Conservation (phyloP, 768 basidiomycete genomes). For the Serendipita sp. region DNA sequence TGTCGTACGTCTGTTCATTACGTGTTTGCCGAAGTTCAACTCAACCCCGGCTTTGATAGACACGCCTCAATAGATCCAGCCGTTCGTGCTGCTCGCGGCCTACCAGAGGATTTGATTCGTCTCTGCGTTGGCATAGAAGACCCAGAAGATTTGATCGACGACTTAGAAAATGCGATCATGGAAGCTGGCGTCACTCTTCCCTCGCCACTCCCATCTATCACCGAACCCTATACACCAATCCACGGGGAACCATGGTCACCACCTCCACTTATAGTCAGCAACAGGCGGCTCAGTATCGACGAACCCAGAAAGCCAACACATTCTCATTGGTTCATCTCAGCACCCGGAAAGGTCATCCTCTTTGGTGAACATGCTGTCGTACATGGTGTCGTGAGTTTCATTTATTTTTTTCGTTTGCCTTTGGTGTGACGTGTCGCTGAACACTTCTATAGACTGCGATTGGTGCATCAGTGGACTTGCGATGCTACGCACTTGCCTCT, state of each 20-base stretch:
- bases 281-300: neutral
- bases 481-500: slow-evolving; percentile 76
- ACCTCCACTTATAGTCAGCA: neutral
- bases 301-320: slow-evolving; percentile 8
- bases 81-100: slow-evolving; percentile 83
- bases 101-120: slow-evolving; percentile 97
- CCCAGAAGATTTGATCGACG: slow-evolving; percentile 78
- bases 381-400: slow-evolving; percentile 69
- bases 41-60: slow-evolving; percentile 24
- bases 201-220: neutral
- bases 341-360: slow-evolving; percentile 93
- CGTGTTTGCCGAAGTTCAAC: slow-evolving; percentile 4
- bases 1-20: slow-evolving; percentile 63
- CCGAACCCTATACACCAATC: neutral
- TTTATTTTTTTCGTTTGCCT: neutral
- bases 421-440: slow-evolving; percentile 6
- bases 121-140: slow-evolving; percentile 98
- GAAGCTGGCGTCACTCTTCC: slow-evolving; percentile 59
- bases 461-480: slow-evolving; percentile 86
- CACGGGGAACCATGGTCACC: neutral
- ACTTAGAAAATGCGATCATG: slow-evolving; percentile 82
- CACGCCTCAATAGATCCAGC: slow-evolving; percentile 96
- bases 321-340: slow-evolving; percentile 63
- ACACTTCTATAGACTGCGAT: slow-evolving; percentile 58
- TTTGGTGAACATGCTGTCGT: slow-evolving; percentile 99